phyloP scores from a whole-genome alignment of 495 filamentous ascomycete species.

The Echria macrotheca region DNA sequence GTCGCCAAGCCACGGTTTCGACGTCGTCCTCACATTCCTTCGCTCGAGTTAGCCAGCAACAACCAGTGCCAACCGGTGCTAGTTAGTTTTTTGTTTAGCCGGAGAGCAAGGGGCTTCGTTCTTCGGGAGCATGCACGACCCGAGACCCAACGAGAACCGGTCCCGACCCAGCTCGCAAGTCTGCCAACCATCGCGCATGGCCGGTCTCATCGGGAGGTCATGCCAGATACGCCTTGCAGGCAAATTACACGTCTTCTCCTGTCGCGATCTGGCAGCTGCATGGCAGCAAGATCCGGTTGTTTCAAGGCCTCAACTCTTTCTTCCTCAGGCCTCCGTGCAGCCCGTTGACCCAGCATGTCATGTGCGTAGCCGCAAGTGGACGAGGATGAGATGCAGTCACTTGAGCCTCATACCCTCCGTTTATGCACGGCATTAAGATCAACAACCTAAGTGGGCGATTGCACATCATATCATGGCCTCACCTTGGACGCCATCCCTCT shows the following conservation, averaged over 20 bases:
- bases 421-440: not conserved
- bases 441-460: not conserved
- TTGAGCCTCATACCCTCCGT: slow-evolving; percentile 16
- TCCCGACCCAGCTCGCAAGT: no score
- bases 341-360: slow-evolving; percentile 1
- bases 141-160: no score
- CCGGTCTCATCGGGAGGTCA: no score
- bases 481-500: no score
- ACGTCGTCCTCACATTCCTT: no score
- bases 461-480: not conserved
- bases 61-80: not conserved
- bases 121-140: not conserved
- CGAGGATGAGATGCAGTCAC: slow-evolving; percentile 13
- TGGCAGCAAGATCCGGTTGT: no score
- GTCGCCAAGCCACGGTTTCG: no score
- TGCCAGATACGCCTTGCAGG: no score
- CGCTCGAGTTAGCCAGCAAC: not conserved
- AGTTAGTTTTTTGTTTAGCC: not conserved
- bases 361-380: slow-evolving; percentile 13
- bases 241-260: no score
- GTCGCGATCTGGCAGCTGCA: no score
- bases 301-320: not conserved
- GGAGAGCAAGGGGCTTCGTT: not conserved
- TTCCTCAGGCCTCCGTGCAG: slow-evolving; percentile 14
- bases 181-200: no score